These are phyloP conservation scores for Phytophthora boehmeriae DNA, from an alignment of 352 stramenopile genomes.

Conservation along the genomic window DNA sequence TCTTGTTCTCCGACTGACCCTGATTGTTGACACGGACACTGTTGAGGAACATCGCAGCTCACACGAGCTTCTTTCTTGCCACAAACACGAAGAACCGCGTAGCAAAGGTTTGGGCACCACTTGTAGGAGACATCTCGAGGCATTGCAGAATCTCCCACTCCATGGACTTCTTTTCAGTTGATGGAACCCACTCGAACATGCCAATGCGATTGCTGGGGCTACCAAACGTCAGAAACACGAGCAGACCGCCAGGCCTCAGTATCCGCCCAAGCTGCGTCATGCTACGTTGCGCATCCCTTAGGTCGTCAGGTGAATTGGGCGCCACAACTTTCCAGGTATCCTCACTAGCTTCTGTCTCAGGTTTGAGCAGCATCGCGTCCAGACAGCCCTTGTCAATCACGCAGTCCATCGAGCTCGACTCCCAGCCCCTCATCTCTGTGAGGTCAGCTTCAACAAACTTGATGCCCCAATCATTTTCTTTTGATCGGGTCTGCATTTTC, in stretches of 20 bases:
- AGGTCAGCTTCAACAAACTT: constrained; percentile 51
- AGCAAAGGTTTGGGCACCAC: constrained; percentile 34
- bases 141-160: constrained; percentile 62
- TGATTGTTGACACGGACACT: constrained; percentile 23
- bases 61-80: constrained; percentile 46
- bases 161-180: constrained; percentile 15
- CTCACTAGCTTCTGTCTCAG: constrained; percentile 46
- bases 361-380: constrained; percentile 61
- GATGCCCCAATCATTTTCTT: constrained; percentile 41
- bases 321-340: constrained; percentile 53
- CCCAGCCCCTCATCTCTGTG: constrained; percentile 50
- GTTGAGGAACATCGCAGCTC: constrained; percentile 4
- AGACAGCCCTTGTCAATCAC: constrained; percentile 66
- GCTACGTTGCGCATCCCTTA: constrained; percentile 37
- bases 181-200: constrained; percentile 52
- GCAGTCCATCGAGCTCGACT: constrained; percentile 42
- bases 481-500: constrained; percentile 47
- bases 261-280: constrained; percentile 54
- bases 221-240: constrained; percentile 58
- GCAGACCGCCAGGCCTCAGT: constrained; percentile 38
- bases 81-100: constrained; percentile 61
- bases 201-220: constrained; percentile 56
- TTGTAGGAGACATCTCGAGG: constrained; percentile 52
- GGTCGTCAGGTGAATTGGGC: constrained; percentile 44
- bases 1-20: not conserved